Evolutionary conservation across 2,329 filamentous ascomycete genomes (phyloP), one percentile per base, ranked within the genome.

Genomic region (Fusarium sp.): DNA sequence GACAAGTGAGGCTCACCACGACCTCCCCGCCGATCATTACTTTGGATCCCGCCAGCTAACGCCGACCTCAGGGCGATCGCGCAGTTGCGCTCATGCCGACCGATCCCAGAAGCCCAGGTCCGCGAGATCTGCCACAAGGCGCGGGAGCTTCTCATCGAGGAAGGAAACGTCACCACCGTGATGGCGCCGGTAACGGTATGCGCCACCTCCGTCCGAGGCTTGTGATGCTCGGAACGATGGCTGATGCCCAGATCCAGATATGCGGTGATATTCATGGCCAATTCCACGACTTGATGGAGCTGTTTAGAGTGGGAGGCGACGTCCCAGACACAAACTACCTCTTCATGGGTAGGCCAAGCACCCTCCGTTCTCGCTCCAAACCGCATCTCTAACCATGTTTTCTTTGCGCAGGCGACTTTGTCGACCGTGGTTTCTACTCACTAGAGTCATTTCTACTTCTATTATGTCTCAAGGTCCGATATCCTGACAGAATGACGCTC

Each of bases 41-140:
- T 34, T 62, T 51, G 50, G 44, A 59, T 20, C 36, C 27, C 57
- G 20, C 23, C 38, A 46, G 61, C 69, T 70, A 64, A 74, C 56
- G 4, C 38, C 42, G 18, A 58, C 46, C 57, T 18, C 62, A 97
- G 95, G 82, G 94, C 94, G 64, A 99, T 99, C 78, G 91, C 93
- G 79, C 94, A 97, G 81, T 86, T 99, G 77, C 93, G 96, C 84
- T 92, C 93, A 78, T 99, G 96, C 82, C 92, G 94, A 68, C 94
- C 95, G 60, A 99, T 99, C 74, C 95, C 96, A 68, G 96, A 99
- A 83, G 86, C 90, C 40, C 93, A 98, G 83, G 96, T 99, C 67
- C 91, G 95, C 78, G 95, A 99, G 82, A 87, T 99, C 74, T 98
- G 96, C 82, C 95, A 97, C 85, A 97, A 97, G 79, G 96, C 96